These are phyloP conservation scores for Cardamine occulta DNA, from an alignment of 345 rosid species.

Conservation along the genomic window DNA sequence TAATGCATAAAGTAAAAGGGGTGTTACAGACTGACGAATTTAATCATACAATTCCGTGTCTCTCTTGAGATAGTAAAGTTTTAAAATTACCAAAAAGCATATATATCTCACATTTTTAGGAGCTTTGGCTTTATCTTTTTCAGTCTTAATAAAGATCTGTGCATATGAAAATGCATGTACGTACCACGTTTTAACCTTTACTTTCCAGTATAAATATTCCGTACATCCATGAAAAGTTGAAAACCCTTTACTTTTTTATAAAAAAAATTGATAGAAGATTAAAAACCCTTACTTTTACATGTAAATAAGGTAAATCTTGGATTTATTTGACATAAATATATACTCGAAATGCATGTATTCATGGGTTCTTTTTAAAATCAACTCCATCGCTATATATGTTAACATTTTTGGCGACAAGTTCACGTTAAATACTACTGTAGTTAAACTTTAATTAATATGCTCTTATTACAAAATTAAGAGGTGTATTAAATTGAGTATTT, in stretches of 20 bases:
- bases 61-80: conserved; percentile 38
- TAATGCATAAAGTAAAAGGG: conserved; percentile 35
- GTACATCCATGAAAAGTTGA: conserved; percentile 18
- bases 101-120: conserved; percentile 45
- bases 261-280: background rate
- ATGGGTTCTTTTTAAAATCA: conserved; percentile 2
- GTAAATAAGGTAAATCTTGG: background rate
- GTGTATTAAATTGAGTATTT: too few species aligned
- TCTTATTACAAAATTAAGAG: too few species aligned
- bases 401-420: background rate
- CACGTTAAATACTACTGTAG: background rate
- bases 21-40: conserved; percentile 34
- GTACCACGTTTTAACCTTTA: conserved; percentile 40
- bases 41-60: conserved; percentile 48
- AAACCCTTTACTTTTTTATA: background rate
- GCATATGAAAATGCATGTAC: conserved; percentile 43
- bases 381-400: background rate
- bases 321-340: conserved; percentile 10
- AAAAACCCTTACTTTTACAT: conserved; percentile 6
- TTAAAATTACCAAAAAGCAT: conserved; percentile 37
- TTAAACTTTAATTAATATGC: background rate
- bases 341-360: background rate
- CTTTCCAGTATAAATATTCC: conserved; percentile 43
- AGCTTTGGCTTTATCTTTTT: conserved; percentile 41
- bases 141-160: conserved; percentile 44